phyloP scores from a whole-genome alignment of 176 grass and related monocot species.

The Oryza longistaminata region DNA sequence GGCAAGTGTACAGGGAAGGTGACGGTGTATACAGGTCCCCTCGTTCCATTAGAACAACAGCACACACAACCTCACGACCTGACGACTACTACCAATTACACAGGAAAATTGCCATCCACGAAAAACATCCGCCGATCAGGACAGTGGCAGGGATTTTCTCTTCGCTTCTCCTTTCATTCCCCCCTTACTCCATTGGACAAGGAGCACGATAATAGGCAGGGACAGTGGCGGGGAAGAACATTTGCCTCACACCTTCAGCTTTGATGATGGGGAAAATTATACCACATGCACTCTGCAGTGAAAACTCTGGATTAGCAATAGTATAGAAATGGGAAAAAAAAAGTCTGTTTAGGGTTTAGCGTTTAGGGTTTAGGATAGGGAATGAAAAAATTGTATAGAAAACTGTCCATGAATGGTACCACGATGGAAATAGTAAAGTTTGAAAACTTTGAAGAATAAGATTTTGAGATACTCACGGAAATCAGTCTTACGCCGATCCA shows the following conservation, averaged over 20 bases:
- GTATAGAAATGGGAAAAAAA: background rate
- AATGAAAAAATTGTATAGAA: background rate
- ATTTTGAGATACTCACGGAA: conserved; percentile 56
- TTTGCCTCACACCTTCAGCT: conserved; percentile 93
- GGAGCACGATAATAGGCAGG: conserved; percentile 74
- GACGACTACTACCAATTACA: background rate
- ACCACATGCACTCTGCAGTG: conserved; percentile 67
- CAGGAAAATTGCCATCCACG: background rate
- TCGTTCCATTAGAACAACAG: background rate
- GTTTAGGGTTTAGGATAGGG: background rate
- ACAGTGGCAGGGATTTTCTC: background rate
- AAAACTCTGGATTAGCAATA: conserved; percentile 10
- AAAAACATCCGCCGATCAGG: background rate
- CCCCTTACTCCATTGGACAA: conserved; percentile 17
- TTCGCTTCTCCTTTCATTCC: background rate
- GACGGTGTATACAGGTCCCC: background rate
- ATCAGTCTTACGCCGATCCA: conserved; percentile 83
- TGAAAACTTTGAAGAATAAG: background rate
- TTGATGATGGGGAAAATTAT: conserved; percentile 98
- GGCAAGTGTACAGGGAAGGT: background rate
- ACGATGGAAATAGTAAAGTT: background rate
- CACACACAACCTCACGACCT: background rate
- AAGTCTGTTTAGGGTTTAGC: background rate
- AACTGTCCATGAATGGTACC: background rate
- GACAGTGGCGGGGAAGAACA: conserved; percentile 97